Evolutionary conservation across 1,284 basidiomycete species (phyloP).

Genomic region (Naganishia albida): DNA sequence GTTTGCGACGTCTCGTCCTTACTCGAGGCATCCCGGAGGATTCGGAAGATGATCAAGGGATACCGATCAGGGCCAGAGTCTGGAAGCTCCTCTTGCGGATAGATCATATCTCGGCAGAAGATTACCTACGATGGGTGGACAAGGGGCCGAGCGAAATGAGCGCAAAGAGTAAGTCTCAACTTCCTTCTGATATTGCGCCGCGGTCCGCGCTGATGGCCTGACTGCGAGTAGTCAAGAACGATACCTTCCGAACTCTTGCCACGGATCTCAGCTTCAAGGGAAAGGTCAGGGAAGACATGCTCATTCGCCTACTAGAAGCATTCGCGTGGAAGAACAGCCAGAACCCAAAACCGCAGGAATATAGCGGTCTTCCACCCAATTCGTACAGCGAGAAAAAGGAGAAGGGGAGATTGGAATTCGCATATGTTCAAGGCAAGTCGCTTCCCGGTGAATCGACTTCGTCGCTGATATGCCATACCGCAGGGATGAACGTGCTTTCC

Average conservation of each 20-base stretch:
- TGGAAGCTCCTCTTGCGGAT: constrained; percentile 91
- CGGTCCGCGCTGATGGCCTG: constrained; percentile 10
- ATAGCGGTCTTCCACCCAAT: constrained; percentile 2
- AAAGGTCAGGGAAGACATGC: constrained; percentile 90
- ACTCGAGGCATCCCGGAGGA: constrained; percentile 69
- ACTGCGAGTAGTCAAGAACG: constrained; percentile 55
- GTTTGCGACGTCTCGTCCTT: constrained; percentile 76
- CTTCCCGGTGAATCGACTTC: no score
- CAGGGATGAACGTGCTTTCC: constrained; percentile 92
- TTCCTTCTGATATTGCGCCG: constrained; percentile 55
- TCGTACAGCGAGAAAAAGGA: constrained; percentile 3
- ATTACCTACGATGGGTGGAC: constrained; percentile 77
- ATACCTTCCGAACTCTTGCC: constrained; percentile 76
- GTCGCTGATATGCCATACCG: no score
- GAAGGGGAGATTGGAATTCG: constrained; percentile 65
- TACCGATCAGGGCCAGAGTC: constrained; percentile 56
- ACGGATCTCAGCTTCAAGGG: constrained; percentile 95
- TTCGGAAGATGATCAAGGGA: constrained; percentile 38
- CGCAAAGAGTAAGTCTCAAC: constrained; percentile 83
- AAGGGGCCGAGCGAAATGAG: constrained; percentile 81
- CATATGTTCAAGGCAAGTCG: constrained; percentile 76
- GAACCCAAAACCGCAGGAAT: not conserved
- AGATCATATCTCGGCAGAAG: constrained; percentile 70
- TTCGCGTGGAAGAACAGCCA: constrained; percentile 77
- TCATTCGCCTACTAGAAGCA: constrained; percentile 90